Evolutionary conservation across 257 asterid genomes (phyloP), one percentile per base, ranked within the genome.

Genomic region (Capsicum baccatum): DNA sequence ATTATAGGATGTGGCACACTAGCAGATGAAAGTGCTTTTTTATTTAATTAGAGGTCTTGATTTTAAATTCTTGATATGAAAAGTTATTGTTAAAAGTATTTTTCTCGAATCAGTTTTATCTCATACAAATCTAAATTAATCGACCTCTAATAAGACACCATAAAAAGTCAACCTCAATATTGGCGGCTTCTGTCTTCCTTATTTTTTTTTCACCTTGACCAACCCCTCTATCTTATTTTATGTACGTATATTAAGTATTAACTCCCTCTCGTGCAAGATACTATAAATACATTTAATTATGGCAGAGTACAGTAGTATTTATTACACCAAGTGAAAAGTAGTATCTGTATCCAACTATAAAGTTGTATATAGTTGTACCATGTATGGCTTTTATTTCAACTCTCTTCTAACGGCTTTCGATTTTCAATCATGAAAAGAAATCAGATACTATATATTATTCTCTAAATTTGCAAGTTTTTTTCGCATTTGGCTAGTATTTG

Each of bases 101-200:
- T 44, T 0, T 4, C 0, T 0, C 10, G 26, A 21, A 21, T 63
- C 0, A 6, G 2, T 4, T 0, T 0, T 21, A 0, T 39, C 5
- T 39, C 5, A 5, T 39, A 4, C 9, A 0, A 62, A 19, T 60
- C 19, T 63, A 4, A 26, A 63, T 26, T 26, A 63, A 10, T 63
- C 4, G 12, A 63, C 0, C 0, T 21, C 10, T 1, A 9, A 44
- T 44, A 44, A 0, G 6, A 44, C 8, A 44, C 6, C 6, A 4
- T 12, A 13, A 54, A 68, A 39, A 8, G 17, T 71, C 80, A 73
- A 73, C 12, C 55, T 73, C 59, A 73, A n/a, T n/a, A 8, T 37
- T 37, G 52, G 47, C 26, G 39, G 48, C 63, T 76, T 52, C 44
- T 21, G 44, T 63, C 17, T 63, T 63, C 70, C 39, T 44, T 13